Percentiles rank a stretch among this genome's conserved stretches.
Conservation (phyloP, 352 stramenopile species). For the Phytophthora idaei region DNA sequence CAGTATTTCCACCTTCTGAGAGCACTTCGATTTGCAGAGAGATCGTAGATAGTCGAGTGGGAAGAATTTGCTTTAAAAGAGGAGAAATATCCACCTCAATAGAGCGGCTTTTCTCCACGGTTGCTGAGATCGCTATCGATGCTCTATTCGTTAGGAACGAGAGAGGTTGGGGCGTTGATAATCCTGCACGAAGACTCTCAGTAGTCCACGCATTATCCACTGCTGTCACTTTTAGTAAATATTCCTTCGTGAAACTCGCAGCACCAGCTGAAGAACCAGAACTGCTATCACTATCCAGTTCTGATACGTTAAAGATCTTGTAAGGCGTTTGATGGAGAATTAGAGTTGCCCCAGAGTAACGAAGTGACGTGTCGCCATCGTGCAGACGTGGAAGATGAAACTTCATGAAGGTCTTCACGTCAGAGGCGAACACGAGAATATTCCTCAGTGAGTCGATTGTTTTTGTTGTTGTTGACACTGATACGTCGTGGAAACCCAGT, state of each 20-base stretch:
- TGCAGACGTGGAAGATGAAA: slow-evolving; percentile 68
- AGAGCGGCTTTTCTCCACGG: slow-evolving; percentile 53
- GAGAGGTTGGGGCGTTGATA: slow-evolving; percentile 19
- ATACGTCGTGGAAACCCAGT: slow-evolving; percentile 66
- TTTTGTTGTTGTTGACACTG: slow-evolving; percentile 27
- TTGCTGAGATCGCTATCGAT: slow-evolving; percentile 43
- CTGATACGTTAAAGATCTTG: slow-evolving; percentile 63
- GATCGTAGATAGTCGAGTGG: slow-evolving; percentile 45
- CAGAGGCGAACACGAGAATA: slow-evolving; percentile 55
- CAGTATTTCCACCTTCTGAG: slow-evolving; percentile 24
- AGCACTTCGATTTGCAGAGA: slow-evolving; percentile 66
- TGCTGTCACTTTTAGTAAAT: slow-evolving; percentile 49
- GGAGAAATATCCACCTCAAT: slow-evolving; percentile 61
- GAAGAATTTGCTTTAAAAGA: slow-evolving; percentile 44
- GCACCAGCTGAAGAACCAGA: slow-evolving; percentile 1
- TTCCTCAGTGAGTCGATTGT: slow-evolving; percentile 32
- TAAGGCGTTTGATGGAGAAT: slow-evolving; percentile 69
- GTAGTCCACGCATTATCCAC: slow-evolving; percentile 60
- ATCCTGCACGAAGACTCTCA: slow-evolving; percentile 25
- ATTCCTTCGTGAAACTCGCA: slow-evolving; percentile 50
- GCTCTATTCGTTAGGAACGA: slow-evolving; percentile 27
- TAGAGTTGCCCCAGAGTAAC: slow-evolving; percentile 42
- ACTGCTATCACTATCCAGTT: slow-evolving; percentile 15
- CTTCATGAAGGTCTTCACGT: slow-evolving; percentile 62
- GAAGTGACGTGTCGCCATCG: slow-evolving; percentile 46